Percentiles rank a stretch among this genome's conserved stretches.
phyloP scores from a whole-genome alignment of 2,329 filamentous ascomycete species.

The Pseudogymnoascus sp. region DNA sequence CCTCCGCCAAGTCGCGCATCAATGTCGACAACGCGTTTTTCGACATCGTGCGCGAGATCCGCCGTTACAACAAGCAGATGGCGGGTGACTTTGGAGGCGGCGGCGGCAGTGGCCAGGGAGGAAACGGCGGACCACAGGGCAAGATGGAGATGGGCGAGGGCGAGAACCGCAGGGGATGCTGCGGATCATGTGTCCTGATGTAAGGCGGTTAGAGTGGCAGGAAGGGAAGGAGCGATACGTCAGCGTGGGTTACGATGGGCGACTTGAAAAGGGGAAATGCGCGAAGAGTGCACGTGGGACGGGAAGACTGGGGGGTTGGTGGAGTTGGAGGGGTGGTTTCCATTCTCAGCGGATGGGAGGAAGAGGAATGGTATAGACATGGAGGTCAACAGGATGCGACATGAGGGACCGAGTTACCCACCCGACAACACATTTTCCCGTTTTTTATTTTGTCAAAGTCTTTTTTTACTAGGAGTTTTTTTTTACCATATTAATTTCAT shows the following conservation, averaged over 20 bases:
- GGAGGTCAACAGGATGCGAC: neutral
- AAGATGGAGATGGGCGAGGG: slow-evolving; percentile 74
- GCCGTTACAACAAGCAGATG: slow-evolving; percentile 98
- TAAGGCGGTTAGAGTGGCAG: slow-evolving; percentile 36
- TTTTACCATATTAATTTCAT: slow-evolving; percentile 1
- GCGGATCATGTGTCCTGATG: slow-evolving; percentile 82
- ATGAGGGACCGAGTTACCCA: neutral
- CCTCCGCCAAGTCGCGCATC: slow-evolving; percentile 93
- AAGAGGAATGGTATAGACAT: neutral
- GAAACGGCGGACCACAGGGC: slow-evolving; percentile 50
- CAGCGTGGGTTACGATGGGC: neutral
- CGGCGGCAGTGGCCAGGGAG: slow-evolving; percentile 51
- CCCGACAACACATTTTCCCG: neutral
- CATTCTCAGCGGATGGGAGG: neutral
- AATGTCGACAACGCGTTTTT: slow-evolving; percentile 99
- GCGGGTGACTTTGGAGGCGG: slow-evolving; percentile 72
- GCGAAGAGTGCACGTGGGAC: neutral
- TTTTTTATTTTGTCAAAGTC: slow-evolving; percentile 3
- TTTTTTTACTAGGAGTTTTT: slow-evolving; percentile 5
- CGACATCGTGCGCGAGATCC: slow-evolving; percentile 95
- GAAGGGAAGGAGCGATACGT: neutral
- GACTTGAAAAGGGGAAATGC: neutral
- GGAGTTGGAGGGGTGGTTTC: slow-evolving; percentile 1
- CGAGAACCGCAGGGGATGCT: slow-evolving; percentile 63
- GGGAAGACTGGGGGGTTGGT: neutral